Base-by-base conservation (phyloP, 2,329 filamentous ascomycete genomes). In the Colletotrichum sp. region DNA sequence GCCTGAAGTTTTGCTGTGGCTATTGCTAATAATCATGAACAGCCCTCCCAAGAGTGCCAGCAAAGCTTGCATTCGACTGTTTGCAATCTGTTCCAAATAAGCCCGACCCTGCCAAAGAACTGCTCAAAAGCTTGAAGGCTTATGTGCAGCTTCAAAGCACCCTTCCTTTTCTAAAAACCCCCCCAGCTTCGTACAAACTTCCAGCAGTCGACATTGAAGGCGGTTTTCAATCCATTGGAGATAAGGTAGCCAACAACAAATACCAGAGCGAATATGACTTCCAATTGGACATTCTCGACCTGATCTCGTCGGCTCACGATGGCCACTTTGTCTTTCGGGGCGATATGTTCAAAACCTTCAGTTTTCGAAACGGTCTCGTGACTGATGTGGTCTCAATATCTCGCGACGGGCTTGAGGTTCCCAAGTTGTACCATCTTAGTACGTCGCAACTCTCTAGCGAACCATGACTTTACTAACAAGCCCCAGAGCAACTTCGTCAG, bases 261-360 rank as follows among this genome's bases (percentile, higher is more conserved):
- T 92, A 88, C 78, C 80, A 82, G 5, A 89, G 86, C 80, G 90
- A 92, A 78, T 91, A 89, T 79, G 87, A 89, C 16, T 91, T 92
- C 78, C 88, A 91, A 78, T 76, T 84, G 10, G 89, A 90, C 32
- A 84, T 94, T 4, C 82, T 86, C 38, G 82, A 91, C 8, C 85
- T 92, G 52, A 79, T 80, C 43, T 86, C 87, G 26, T 85, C 85
- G 2, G 89, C 90, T 5, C 92, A 94, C 78, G 93, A 95, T 80
- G 92, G 92, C 2, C 93, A 95, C 80, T 92, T 93, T 67, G 83
- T 86, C 5, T 92, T 88, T 79, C 83, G 87, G 18, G 89, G 90
- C 4, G 89, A 92, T 77, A 84, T 88, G 8, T 85, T 92, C 15
- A 87, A 86, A 57, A 86, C 89, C 0, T 91, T 92, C 61, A 84